phyloP scores from a whole-genome alignment of 2,329 filamentous ascomycete species.

The Elsinoe necatrix region DNA sequence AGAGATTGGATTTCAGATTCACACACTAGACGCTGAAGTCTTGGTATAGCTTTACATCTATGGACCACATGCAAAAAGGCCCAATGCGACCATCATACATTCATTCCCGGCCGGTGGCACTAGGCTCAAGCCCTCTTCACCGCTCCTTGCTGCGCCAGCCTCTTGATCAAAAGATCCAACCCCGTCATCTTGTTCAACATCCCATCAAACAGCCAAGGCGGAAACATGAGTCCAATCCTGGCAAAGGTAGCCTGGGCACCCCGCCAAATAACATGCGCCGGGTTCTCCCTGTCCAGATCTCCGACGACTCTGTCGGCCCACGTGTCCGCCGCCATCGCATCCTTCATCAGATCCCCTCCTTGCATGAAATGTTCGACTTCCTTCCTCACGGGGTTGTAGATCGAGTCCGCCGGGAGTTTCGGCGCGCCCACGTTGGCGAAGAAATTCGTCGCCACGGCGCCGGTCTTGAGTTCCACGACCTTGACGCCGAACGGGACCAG shows the following conservation, averaged over 20 bases:
- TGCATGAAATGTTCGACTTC: not conserved
- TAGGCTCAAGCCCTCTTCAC: not conserved
- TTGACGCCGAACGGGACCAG: constrained; percentile 24
- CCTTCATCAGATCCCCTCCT: not conserved
- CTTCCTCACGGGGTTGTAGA: constrained; percentile 17
- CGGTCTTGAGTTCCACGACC: constrained; percentile 23
- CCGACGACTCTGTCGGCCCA: not conserved
- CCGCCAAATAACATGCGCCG: not conserved
- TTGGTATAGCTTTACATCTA: not conserved
- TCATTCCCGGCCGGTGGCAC: not conserved
- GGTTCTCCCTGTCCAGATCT: not conserved
- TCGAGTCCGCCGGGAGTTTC: constrained; percentile 23
- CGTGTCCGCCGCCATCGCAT: not conserved
- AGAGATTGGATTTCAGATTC: constrained; percentile 18
- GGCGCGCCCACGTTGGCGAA: constrained; percentile 15
- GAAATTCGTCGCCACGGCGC: constrained; percentile 19
- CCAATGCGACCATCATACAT: too few species aligned
- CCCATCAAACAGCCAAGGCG: not conserved
- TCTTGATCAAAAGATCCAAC: not conserved
- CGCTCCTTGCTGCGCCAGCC: not conserved
- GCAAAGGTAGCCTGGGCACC: not conserved
- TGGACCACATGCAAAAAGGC: not conserved
- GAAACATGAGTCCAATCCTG: not conserved
- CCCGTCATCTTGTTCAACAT: not conserved
- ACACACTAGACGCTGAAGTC: not conserved